A percentile compares a stretch with the other conserved stretches of the same genome.
Evolutionary conservation across 1,284 basidiomycete genomes (phyloP).

Genomic region (Ustilago xerochloae): DNA sequence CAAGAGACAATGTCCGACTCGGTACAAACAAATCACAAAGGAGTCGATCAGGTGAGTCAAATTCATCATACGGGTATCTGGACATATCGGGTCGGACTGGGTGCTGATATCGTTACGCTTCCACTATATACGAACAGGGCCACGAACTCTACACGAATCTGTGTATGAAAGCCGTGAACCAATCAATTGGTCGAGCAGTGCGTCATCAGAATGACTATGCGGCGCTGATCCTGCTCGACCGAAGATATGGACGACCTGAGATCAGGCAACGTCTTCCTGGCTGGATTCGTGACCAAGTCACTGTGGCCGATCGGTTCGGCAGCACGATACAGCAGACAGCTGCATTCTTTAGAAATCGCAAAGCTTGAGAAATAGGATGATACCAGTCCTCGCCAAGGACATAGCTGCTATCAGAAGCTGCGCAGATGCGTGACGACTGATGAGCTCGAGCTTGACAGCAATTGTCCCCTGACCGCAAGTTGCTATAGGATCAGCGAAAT

Average conservation of each 20-base stretch:
- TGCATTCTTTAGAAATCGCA: slow-evolving; percentile 49
- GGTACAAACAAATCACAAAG: background rate
- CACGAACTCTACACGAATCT: slow-evolving; percentile 65
- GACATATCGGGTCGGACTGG: background rate
- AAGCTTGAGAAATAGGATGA: background rate
- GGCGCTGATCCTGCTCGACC: slow-evolving; percentile 62
- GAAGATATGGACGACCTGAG: slow-evolving; percentile 55
- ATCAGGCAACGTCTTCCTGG: slow-evolving; percentile 56
- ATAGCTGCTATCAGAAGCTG: background rate
- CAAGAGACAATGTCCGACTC: slow-evolving; percentile 3
- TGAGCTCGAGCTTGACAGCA: no score
- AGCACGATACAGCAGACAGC: slow-evolving; percentile 77
- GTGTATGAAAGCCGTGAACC: slow-evolving; percentile 96
- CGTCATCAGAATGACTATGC: slow-evolving; percentile 65
- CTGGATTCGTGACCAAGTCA: slow-evolving; percentile 78
- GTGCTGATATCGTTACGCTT: background rate
- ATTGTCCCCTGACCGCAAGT: background rate
- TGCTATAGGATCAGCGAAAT: background rate
- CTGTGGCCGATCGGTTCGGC: slow-evolving; percentile 78
- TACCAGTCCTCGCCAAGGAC: background rate
- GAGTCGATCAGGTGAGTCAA: slow-evolving; percentile 27
- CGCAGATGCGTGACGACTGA: background rate
- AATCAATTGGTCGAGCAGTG: slow-evolving; percentile 83
- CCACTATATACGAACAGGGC: slow-evolving; percentile 10
- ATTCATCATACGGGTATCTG: no score